These are phyloP conservation scores for Puccinia sorghi DNA, from an alignment of 1,284 basidiomycete genomes.

Conservation along the genomic window DNA sequence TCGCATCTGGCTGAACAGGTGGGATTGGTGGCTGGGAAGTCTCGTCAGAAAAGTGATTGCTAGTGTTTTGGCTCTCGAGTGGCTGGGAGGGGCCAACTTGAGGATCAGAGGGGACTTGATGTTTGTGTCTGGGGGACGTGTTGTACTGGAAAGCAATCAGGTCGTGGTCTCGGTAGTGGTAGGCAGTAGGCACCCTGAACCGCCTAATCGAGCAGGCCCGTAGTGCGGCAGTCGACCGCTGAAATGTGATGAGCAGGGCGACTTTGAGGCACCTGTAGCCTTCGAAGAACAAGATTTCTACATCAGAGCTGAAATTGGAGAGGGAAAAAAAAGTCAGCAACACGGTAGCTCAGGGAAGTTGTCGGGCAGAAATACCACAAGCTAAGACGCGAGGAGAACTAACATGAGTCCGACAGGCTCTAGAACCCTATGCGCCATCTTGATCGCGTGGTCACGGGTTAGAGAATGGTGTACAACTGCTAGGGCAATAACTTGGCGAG, in stretches of 20 bases:
- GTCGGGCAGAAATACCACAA: neutral
- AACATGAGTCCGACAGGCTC: neutral
- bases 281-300: neutral
- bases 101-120: neutral
- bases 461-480: neutral
- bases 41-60: neutral
- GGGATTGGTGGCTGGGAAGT: neutral
- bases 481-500: neutral
- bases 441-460: neutral
- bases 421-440: neutral
- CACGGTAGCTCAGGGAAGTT: neutral
- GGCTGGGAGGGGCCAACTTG: neutral
- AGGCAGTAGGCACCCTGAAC: neutral
- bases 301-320: neutral
- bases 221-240: neutral
- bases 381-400: neutral
- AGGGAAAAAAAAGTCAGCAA: neutral
- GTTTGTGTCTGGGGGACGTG: neutral
- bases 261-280: neutral
- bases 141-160: neutral
- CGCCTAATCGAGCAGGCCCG: neutral
- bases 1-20: neutral
- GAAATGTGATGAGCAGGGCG: conserved; percentile 3
- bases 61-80: neutral
- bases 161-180: neutral